Base-by-base conservation (phyloP, 2,329 filamentous ascomycete species). In the Cladophialophora bantiana region DNA sequence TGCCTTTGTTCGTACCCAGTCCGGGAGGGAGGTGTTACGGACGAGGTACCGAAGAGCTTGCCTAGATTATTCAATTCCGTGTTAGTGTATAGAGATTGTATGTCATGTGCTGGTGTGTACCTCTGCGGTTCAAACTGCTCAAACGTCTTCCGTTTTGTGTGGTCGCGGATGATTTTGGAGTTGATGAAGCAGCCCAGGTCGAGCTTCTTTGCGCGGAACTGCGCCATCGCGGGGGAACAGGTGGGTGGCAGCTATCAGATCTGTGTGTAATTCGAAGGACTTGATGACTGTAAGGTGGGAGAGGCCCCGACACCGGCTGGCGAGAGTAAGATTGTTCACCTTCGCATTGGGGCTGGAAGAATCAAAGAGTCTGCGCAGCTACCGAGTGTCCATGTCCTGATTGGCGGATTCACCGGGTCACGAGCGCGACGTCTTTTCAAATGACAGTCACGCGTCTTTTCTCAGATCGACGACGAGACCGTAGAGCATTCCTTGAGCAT, bases 81-180 rank as follows among this genome's bases (percentile, higher is more conserved):
- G 12, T 50, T 10, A 59, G 34, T 34, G 56, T 3, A n/a, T 45
- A 40, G 20, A 12, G 18, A 40, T 7, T 34, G 20, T 50, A 2
- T 26, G 2, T 26, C 26, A 26, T 26, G 26, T 40, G 45, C 18
- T 12, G 38, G n/a, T 13, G 36, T 7, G 20, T 83, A 96, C 94
- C 94, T 90, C 82, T 97, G 91, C 4, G 93, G 88, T 83, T 99
- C 95, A 77, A 90, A 84, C 77, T 93, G 85, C 77, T 90, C 91
- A 76, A 94, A 97, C 66, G 93, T 92, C 83, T 96, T 94, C 75
- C 95, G 91, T 87, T 98, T 99, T 63, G 93, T 94, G 83, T 98
- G 93, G 80, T 99, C 95, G 75, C 95, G 92, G 77, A 99, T 90
- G 72, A 92, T 87, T 73, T 90, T 90, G 78, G 90, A 88, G 77